Base-by-base conservation (phyloP, 306 rosid genomes). In the Sesbania bispinosa region DNA sequence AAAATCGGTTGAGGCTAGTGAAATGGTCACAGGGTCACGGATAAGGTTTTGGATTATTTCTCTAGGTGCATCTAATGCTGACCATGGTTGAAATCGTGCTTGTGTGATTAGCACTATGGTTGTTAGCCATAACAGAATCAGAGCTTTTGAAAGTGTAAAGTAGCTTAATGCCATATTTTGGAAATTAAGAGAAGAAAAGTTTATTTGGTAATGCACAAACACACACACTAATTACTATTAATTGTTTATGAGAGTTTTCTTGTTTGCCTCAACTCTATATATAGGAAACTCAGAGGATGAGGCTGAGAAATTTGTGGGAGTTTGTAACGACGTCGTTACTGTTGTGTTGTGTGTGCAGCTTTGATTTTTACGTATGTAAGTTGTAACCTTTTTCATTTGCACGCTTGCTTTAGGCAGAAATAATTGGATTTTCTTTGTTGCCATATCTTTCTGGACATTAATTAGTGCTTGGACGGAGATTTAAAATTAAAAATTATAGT, bases 1-100 rank as follows among this genome's bases (percentile, higher is more conserved):
- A 2, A 10, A 94, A 79, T 94, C 99, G 0, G 68, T 66, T 3
- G 99, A 83, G 41, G 91, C 96, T 29, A 74, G 18, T 30, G 67
- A 61, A 13, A 89, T 30, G 26, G 79, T 47, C 3, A 27, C 10
- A 0, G 86, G 76, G 68, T 91, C 96, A 26, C 85, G 83, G 14
- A 15, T 77, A 6, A 90, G 78, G 76, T 26, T 71, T 0, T 42
- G 53, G 2, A 60, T 9, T 16, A 86, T 26, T 2, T 81, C 71
- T 3, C 20, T 18, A 1, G 85, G 90, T 30, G 88, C 79, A 45
- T 59, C 24, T 1, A 69, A 30, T 43, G 50, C 3, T 27, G 83
- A 81, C 82, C 77, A 81, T 55, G 74, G 11, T 2, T 20, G 19
- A 67, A 39, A 11, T 29, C 0, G 10, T 69, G 53, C 19, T 4